phyloP scores from a whole-genome alignment of 1,284 basidiomycete species.

The Pulveroboletus sp. region DNA sequence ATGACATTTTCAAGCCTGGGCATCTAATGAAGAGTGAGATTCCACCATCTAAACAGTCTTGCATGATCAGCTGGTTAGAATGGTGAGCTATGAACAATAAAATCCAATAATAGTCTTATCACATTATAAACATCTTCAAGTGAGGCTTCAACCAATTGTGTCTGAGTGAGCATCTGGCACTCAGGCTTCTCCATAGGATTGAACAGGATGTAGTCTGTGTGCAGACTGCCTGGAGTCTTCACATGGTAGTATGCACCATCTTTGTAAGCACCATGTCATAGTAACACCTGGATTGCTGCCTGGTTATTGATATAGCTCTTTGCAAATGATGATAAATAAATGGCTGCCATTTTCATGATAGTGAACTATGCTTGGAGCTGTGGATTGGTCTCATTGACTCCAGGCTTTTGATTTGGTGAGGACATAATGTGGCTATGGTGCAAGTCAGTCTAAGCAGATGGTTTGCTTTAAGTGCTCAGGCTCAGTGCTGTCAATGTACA shows the following conservation, averaged over 20 bases:
- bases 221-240: neutral
- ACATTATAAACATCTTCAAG: slow-evolving; percentile 3
- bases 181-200: neutral
- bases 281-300: neutral
- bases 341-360: neutral
- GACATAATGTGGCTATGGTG: too few relatives aligned
- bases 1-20: neutral
- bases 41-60: slow-evolving; percentile 6
- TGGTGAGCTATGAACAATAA: neutral
- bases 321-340: neutral
- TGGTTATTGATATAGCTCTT: neutral
- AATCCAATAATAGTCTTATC: neutral
- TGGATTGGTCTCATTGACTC: neutral
- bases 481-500: too few relatives aligned
- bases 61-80: slow-evolving; percentile 1
- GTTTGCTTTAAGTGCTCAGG: too few relatives aligned
- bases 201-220: neutral
- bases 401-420: neutral
- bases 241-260: neutral
- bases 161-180: neutral
- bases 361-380: neutral
- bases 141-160: neutral
- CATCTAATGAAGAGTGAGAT: neutral
- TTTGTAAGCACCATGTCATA: neutral
- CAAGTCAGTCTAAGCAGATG: too few relatives aligned